A percentile compares a stretch with the other conserved stretches of the same genome.
These are phyloP conservation scores for Botrytis porri DNA, from an alignment of 2,329 filamentous ascomycete species.

Conservation along the genomic window DNA sequence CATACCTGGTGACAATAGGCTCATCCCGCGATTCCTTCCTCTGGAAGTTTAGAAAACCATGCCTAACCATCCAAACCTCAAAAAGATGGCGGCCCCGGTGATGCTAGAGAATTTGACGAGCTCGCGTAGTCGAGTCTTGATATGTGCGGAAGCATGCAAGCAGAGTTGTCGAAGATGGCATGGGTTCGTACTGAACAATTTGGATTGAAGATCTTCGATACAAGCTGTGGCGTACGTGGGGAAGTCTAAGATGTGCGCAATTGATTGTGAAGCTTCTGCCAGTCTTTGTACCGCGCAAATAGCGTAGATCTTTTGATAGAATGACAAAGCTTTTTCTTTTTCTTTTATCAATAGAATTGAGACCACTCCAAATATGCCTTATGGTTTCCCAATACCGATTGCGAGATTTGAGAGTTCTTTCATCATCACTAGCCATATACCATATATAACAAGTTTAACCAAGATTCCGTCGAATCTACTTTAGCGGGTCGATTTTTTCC, in stretches of 20 bases:
- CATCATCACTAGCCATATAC: constrained; percentile 33
- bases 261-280: constrained; percentile 18
- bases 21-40: constrained; percentile 39
- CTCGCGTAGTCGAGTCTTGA: constrained; percentile 15
- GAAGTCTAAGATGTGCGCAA: constrained; percentile 20
- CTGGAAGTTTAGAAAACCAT: constrained; percentile 32
- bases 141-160: constrained; percentile 17
- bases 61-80: constrained; percentile 18
- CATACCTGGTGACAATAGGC: constrained; percentile 46
- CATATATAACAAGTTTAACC: constrained; percentile 18
- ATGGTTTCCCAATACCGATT: constrained; percentile 33
- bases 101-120: constrained; percentile 4
- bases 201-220: constrained; percentile 13
- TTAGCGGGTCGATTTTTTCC: constrained; percentile 18
- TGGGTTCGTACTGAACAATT: constrained; percentile 15
- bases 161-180: constrained; percentile 17
- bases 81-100: constrained; percentile 3
- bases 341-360: constrained; percentile 11
- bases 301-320: constrained; percentile 5
- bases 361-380: constrained; percentile 26
- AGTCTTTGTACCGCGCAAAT: constrained; percentile 20
- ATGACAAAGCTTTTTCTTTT: constrained; percentile 16
- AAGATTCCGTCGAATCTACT: constrained; percentile 15
- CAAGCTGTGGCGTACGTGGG: constrained; percentile 19
- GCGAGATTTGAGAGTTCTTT: constrained; percentile 31